These are phyloP conservation scores for Ogataea neopini DNA, from an alignment of 805 yeast genomes.

Conservation along the genomic window DNA sequence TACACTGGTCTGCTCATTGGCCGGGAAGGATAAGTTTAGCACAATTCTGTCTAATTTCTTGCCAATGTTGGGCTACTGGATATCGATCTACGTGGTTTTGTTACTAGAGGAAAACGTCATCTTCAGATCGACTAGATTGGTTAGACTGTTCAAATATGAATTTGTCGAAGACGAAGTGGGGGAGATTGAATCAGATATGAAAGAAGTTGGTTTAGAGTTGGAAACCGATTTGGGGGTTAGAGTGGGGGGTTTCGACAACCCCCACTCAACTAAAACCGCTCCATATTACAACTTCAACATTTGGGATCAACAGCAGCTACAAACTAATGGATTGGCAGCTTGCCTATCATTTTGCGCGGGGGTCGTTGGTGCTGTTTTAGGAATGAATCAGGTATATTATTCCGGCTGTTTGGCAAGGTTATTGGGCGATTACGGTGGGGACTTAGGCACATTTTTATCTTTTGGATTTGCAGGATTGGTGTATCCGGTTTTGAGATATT, in stretches of 20 bases:
- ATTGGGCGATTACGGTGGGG: constrained; percentile 73
- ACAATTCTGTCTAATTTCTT: constrained; percentile 75
- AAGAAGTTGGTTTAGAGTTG: not conserved
- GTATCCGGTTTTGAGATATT: constrained; percentile 66
- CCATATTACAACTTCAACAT: constrained; percentile 67
- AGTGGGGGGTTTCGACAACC: too few species aligned
- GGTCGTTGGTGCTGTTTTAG: constrained; percentile 78
- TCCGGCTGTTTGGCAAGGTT: constrained; percentile 69
- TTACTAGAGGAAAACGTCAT: constrained; percentile 70
- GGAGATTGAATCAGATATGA: not conserved
- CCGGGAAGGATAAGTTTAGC: constrained; percentile 72
- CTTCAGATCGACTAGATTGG: constrained; percentile 55
- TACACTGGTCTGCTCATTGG: constrained; percentile 70
- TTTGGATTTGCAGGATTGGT: constrained; percentile 67
- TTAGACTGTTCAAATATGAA: constrained; percentile 43
- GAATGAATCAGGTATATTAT: constrained; percentile 88
- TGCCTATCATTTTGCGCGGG: constrained; percentile 65
- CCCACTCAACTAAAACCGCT: constrained; percentile 11
- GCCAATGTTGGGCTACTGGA: constrained; percentile 94
- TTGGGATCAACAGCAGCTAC: constrained; percentile 63
- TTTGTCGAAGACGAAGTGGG: constrained; percentile 25
- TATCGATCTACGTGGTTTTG: constrained; percentile 74
- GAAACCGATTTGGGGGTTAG: constrained; percentile 18
- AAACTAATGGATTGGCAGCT: constrained; percentile 76
- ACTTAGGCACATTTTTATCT: constrained; percentile 77